Evolutionary conservation across 2,329 filamentous ascomycete species (phyloP).

Genomic region (Chalaropsis ovoidea): DNA sequence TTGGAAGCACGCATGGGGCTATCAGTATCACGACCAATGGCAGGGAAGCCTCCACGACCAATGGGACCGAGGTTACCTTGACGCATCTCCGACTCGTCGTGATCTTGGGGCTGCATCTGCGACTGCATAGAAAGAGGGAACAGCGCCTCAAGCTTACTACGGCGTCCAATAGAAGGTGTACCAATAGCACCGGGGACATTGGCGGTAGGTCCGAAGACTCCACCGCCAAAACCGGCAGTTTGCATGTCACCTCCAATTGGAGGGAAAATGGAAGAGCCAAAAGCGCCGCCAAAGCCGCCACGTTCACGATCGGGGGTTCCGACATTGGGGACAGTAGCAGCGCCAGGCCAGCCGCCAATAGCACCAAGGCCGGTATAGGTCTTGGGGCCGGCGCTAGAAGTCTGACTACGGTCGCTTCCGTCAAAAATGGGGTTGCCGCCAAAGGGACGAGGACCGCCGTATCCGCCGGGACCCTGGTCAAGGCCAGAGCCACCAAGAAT

Average conservation of each 20-base stretch:
- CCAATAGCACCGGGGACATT: slow-evolving; percentile 42
- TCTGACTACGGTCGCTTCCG: slow-evolving; percentile 83
- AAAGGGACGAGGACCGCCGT: slow-evolving; percentile 47
- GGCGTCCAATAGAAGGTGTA: slow-evolving; percentile 59
- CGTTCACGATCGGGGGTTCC: slow-evolving; percentile 59
- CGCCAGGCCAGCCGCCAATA: slow-evolving; percentile 52
- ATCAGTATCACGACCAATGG: slow-evolving; percentile 47
- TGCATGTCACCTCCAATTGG: slow-evolving; percentile 64
- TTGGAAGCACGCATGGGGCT: slow-evolving; percentile 49
- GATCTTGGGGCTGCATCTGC: slow-evolving; percentile 69
- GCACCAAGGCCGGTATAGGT: slow-evolving; percentile 55
- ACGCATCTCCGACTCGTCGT: slow-evolving; percentile 54
- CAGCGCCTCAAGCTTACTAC: slow-evolving; percentile 74
- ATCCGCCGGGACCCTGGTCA: slow-evolving; percentile 38
- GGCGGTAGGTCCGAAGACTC: slow-evolving; percentile 55
- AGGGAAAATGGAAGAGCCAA: slow-evolving; percentile 73
- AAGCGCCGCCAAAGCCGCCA: slow-evolving; percentile 44
- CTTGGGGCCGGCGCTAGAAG: slow-evolving; percentile 74
- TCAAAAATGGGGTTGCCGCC: slow-evolving; percentile 43
- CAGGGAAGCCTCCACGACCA: slow-evolving; percentile 49
- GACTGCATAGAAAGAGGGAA: slow-evolving; percentile 87
- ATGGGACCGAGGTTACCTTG: slow-evolving; percentile 59
- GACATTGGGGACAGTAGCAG: slow-evolving; percentile 47
- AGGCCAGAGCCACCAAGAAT: slow-evolving; percentile 23
- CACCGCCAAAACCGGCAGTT: slow-evolving; percentile 56